A percentile compares a stretch with the other conserved stretches of the same genome.
These are phyloP conservation scores for Phanerochaete sordida DNA, from an alignment of 768 basidiomycete genomes.

Conservation along the genomic window DNA sequence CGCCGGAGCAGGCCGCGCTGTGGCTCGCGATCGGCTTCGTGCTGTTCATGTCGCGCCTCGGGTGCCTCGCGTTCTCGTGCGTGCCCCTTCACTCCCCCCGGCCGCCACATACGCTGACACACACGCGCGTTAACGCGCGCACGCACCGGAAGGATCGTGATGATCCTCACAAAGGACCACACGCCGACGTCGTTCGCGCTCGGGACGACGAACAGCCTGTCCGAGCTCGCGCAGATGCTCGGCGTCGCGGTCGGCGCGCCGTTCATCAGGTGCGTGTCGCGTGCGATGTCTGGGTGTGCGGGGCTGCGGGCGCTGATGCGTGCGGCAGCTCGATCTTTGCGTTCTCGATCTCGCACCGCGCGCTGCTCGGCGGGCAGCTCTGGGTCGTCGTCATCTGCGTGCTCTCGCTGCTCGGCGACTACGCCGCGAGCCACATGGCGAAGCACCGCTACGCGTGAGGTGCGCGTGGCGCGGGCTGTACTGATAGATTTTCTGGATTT, in stretches of 20 bases:
- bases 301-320: too few relatives aligned
- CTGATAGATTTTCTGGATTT: too few relatives aligned
- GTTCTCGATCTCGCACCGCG: conserved; percentile 17
- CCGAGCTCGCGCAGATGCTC: conserved; percentile 29
- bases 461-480: too few relatives aligned
- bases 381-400: conserved; percentile 24
- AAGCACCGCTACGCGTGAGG: conserved; percentile 13
- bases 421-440: conserved; percentile 17
- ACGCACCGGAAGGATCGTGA: conserved; percentile 27
- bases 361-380: conserved; percentile 22
- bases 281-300: background rate
- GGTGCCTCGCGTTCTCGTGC: conserved; percentile 50
- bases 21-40: conserved; percentile 49
- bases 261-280: conserved; percentile 20
- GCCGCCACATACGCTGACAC: too few relatives aligned
- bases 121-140: too few relatives aligned
- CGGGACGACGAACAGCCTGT: conserved; percentile 29
- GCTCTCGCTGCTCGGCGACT: conserved; percentile 14
- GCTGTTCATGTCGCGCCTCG: conserved; percentile 43
- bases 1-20: conserved; percentile 30
- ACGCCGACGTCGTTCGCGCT: conserved; percentile 25
- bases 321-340: conserved; percentile 25
- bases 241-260: conserved; percentile 26
- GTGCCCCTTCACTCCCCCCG: conserved; percentile 20
- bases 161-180: conserved; percentile 29